These are phyloP conservation scores for Manihot esculenta DNA, from an alignment of 441 rosid species.

Conservation along the genomic window DNA sequence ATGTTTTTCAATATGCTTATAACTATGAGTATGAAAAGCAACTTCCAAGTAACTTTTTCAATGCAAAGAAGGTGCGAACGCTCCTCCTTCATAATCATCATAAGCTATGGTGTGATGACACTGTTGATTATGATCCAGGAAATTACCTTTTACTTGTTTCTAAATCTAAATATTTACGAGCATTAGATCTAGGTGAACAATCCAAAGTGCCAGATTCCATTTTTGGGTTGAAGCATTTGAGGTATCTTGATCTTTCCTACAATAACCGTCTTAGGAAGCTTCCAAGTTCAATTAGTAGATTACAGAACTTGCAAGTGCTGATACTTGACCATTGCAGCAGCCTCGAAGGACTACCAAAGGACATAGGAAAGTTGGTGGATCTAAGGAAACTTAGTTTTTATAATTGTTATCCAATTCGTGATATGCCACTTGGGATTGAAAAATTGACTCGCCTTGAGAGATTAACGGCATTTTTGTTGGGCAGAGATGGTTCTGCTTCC, in stretches of 20 bases:
- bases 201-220: not conserved
- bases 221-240: not conserved
- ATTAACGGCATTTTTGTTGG: slow-evolving; percentile 15
- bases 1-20: not conserved
- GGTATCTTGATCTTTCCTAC: not conserved
- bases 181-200: not conserved
- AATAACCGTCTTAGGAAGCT: not conserved
- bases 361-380: slow-evolving; percentile 14
- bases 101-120: too few species aligned
- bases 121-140: not conserved
- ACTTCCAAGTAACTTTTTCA: not conserved
- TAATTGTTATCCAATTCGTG: slow-evolving; percentile 1
- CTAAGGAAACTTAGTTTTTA: slow-evolving; percentile 21
- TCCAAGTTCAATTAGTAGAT: not conserved
- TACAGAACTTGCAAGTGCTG: slow-evolving; percentile 14
- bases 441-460: slow-evolving; percentile 18
- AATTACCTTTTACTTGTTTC: not conserved
- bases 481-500: not conserved
- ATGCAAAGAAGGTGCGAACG: not conserved
- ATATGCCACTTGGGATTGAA: slow-evolving; percentile 30
- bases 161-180: slow-evolving; percentile 16
- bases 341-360: slow-evolving; percentile 21
- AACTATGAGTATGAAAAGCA: not conserved
- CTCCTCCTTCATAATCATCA: not conserved
- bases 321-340: not conserved